Evolutionary conservation across 2,329 filamentous ascomycete species (phyloP).

Genomic region (Clarireedia homoeocarpa): DNA sequence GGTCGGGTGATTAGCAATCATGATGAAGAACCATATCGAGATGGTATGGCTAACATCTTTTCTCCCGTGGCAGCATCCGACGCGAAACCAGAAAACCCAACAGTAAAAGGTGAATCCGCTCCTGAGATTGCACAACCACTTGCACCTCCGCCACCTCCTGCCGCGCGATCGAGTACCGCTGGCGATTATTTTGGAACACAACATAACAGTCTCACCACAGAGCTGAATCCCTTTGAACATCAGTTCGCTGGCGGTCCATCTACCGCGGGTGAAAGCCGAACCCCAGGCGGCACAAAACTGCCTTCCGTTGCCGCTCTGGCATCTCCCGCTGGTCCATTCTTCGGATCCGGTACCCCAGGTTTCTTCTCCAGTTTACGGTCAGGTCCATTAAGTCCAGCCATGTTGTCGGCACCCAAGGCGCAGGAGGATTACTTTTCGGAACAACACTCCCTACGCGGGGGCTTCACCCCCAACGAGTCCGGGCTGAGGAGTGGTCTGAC

Average conservation of each 20-base stretch:
- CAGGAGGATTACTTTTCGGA: conserved; percentile 80
- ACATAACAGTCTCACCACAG: conserved; percentile 49
- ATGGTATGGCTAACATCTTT: neutral
- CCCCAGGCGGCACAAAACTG: conserved; percentile 73
- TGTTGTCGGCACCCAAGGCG: conserved; percentile 74
- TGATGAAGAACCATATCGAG: neutral
- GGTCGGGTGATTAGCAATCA: neutral
- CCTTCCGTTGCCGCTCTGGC: conserved; percentile 87
- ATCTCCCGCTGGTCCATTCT: conserved; percentile 76
- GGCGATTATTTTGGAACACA: conserved; percentile 53
- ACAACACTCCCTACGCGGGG: conserved; percentile 66
- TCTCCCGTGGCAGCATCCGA: neutral
- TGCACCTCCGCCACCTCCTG: neutral
- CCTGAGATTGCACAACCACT: neutral
- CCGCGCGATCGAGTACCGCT: neutral
- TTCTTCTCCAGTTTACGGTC: conserved; percentile 83
- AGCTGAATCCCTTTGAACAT: conserved; percentile 95
- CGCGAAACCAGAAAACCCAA: neutral
- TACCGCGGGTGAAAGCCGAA: conserved; percentile 58
- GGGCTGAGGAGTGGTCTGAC: conserved; percentile 86
- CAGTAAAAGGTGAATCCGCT: neutral
- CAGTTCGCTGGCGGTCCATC: conserved; percentile 50
- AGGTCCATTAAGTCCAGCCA: conserved; percentile 90
- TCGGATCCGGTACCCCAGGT: conserved; percentile 63
- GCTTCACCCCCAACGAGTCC: conserved; percentile 95